A percentile compares a stretch with the other conserved stretches of the same genome.
Conservation (phyloP, 768 basidiomycete genomes). For the Leccinum variicolor region DNA sequence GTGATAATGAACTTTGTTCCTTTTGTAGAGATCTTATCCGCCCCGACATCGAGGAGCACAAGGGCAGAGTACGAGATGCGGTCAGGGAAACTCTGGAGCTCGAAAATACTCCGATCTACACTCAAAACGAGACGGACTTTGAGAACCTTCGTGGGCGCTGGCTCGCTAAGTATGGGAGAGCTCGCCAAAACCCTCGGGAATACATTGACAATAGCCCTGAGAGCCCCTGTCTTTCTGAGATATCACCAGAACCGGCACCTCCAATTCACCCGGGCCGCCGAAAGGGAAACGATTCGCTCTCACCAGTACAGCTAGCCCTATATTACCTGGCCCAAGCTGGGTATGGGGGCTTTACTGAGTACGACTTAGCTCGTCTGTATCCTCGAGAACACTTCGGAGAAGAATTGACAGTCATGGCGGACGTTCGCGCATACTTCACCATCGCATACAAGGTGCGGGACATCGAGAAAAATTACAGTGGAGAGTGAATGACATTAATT, state of each 20-base stretch:
- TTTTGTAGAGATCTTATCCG: conserved; percentile 26
- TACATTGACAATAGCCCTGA: background rate
- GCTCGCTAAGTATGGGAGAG: conserved; percentile 23
- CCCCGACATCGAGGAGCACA: conserved; percentile 29
- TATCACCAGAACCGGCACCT: too few relatives aligned
- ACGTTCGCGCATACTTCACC: conserved; percentile 54
- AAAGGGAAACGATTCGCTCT: too few relatives aligned
- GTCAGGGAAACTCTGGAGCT: conserved; percentile 35
- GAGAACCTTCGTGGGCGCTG: conserved; percentile 20
- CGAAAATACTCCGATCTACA: conserved; percentile 40
- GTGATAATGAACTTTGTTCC: background rate
- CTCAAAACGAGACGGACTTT: conserved; percentile 31
- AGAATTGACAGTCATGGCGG: conserved; percentile 51
- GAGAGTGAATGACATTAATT: background rate
- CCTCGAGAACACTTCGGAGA: conserved; percentile 33
- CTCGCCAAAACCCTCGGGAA: background rate
- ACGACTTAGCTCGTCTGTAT: conserved; percentile 28
- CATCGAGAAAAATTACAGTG: background rate
- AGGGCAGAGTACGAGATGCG: conserved; percentile 17
- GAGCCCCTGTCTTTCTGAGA: too few relatives aligned
- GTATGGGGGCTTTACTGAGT: conserved; percentile 15
- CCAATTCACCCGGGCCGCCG: too few relatives aligned
- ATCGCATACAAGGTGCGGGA: conserved; percentile 49
- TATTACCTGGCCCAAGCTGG: conserved; percentile 28
- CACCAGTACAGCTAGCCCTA: conserved; percentile 15